A percentile compares a stretch with the other conserved stretches of the same genome.
These are phyloP conservation scores for Podospora tetraspora DNA, from an alignment of 495 filamentous ascomycete genomes.

Conservation along the genomic window DNA sequence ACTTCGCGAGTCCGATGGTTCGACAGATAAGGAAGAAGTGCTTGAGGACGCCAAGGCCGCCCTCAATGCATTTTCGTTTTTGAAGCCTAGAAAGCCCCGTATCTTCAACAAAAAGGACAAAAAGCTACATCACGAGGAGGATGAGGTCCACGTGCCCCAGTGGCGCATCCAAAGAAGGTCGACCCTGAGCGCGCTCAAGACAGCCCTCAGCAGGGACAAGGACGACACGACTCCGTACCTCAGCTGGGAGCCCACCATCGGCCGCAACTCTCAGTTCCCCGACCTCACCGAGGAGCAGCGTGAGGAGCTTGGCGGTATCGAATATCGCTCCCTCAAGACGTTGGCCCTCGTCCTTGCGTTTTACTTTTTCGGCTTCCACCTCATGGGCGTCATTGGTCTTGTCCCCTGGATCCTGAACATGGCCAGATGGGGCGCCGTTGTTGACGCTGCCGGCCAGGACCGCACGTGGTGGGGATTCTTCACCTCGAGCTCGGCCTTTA, in stretches of 20 bases:
- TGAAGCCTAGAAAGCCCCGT: constrained; percentile 35
- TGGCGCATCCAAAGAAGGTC: constrained; percentile 17
- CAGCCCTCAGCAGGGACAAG: constrained; percentile 41
- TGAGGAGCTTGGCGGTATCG: constrained; percentile 89
- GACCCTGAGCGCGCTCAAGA: constrained; percentile 28
- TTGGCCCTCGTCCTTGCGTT: constrained; percentile 66
- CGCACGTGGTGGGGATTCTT: constrained; percentile 89
- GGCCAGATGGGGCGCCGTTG: constrained; percentile 50
- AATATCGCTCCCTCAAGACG: constrained; percentile 87
- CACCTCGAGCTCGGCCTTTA: constrained; percentile 78
- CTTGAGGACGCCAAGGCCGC: constrained; percentile 33
- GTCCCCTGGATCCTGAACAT: constrained; percentile 72
- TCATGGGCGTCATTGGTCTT: constrained; percentile 66
- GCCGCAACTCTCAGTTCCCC: constrained; percentile 85
- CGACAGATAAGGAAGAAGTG: constrained; percentile 9
- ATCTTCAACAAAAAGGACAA: constrained; percentile 15
- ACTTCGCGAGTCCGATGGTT: constrained; percentile 16
- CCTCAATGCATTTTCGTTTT: constrained; percentile 26
- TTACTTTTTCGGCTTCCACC: constrained; percentile 72
- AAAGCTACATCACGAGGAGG: constrained; percentile 18
- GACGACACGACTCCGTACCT: constrained; percentile 71
- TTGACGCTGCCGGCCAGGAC: constrained; percentile 56
- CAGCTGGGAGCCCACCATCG: constrained; percentile 88
- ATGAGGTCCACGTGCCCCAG: constrained; percentile 12
- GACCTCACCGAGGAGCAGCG: constrained; percentile 84